Percentiles rank a stretch among this genome's conserved stretches.
phyloP scores from a whole-genome alignment of 129 eudicot genomes.

The Artemisia tridentata region DNA sequence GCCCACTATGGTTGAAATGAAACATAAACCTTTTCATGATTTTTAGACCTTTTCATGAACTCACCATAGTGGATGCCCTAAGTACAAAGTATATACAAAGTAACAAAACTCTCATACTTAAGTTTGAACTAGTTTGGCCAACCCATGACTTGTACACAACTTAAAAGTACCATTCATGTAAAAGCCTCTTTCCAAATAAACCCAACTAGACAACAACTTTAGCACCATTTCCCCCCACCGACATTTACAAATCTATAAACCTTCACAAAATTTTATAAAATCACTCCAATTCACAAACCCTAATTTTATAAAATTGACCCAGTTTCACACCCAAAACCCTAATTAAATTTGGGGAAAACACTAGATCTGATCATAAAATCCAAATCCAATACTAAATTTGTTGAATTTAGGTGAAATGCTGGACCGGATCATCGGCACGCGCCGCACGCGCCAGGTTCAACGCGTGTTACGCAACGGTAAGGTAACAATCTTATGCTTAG shows the following conservation, averaged over 20 bases:
- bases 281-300: background rate
- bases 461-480: constrained; percentile 56
- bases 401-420: constrained; percentile 31
- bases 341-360: background rate
- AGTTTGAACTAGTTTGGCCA: too few relatives aligned
- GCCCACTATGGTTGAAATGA: too few relatives aligned
- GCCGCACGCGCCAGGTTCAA: constrained; percentile 55
- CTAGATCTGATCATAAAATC: background rate
- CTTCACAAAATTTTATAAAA: background rate
- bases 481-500: constrained; percentile 63
- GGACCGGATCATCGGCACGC: constrained; percentile 52
- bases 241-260: constrained; percentile 28
- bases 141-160: background rate
- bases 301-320: background rate
- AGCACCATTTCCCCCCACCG: constrained; percentile 39
- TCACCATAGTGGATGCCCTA: too few relatives aligned
- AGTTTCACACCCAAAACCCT: constrained; percentile 12
- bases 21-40: too few relatives aligned
- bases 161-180: constrained; percentile 11
- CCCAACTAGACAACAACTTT: constrained; percentile 31
- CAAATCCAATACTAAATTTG: background rate
- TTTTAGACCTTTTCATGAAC: too few relatives aligned
- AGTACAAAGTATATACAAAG: too few relatives aligned
- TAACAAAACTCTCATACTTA: too few relatives aligned
- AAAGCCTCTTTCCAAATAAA: constrained; percentile 7